Evolutionary conservation across 495 filamentous ascomycete genomes (phyloP).

Genomic region (Jackrogersella multiformis): DNA sequence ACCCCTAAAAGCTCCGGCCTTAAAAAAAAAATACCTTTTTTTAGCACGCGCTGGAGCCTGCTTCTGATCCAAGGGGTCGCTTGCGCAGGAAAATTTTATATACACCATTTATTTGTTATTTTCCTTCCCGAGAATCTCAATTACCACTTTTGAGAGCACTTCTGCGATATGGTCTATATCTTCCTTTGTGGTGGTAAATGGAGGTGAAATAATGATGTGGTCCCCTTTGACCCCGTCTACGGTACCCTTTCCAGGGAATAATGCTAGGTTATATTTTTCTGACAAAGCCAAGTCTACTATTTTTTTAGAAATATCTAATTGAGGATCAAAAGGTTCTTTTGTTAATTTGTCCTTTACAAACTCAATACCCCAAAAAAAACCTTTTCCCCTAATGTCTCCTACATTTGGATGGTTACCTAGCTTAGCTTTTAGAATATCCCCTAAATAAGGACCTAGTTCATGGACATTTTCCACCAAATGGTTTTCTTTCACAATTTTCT

Average conservation of each 20-base stretch:
- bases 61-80: too few species aligned
- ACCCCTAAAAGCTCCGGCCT: too few species aligned
- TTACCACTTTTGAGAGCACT: too few species aligned
- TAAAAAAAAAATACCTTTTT: too few species aligned
- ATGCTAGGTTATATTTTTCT: not conserved
- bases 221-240: not conserved
- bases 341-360: conserved; percentile 3
- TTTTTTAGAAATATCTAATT: not conserved
- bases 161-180: not conserved
- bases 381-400: conserved; percentile 1
- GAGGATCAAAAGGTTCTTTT: not conserved
- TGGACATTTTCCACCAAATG: not conserved
- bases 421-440: not conserved
- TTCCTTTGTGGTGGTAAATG: not conserved
- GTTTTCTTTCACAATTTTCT: not conserved
- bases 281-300: not conserved
- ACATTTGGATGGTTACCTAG: not conserved
- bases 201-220: conserved; percentile 4
- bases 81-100: too few species aligned
- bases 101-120: too few species aligned
- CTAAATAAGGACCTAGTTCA: not conserved
- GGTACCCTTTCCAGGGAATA: not conserved
- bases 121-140: too few species aligned
- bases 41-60: too few species aligned
- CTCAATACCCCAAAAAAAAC: conserved; percentile 5